A percentile compares a stretch with the other conserved stretches of the same genome.
Conservation (phyloP, 164 flowering plant genomes). For the Warburgia ugandensis region DNA sequence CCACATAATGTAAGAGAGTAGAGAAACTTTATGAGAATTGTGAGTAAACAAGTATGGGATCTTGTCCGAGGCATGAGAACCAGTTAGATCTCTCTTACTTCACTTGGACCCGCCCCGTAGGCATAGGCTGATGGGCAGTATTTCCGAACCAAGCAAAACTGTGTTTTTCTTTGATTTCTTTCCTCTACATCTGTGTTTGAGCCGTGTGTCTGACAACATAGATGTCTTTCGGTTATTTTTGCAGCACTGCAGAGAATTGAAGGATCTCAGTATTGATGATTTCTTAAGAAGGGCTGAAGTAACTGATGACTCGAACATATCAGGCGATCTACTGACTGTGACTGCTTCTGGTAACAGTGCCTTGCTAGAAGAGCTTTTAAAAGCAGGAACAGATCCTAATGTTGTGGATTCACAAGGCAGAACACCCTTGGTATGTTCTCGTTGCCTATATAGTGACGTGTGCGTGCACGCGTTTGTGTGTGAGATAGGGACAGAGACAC, state of each 20-base stretch:
- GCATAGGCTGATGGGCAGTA: too few species aligned
- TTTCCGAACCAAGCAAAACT: too few species aligned
- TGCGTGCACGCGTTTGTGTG: neutral
- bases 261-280: conserved; percentile 44
- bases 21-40: too few species aligned
- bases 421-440: conserved; percentile 64
- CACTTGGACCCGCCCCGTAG: too few species aligned
- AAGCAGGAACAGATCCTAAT: conserved; percentile 65
- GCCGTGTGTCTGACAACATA: neutral
- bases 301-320: conserved; percentile 38
- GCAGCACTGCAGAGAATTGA: conserved; percentile 61
- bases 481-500: neutral
- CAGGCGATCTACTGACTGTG: conserved; percentile 40
- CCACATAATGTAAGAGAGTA: too few species aligned
- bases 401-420: conserved; percentile 62
- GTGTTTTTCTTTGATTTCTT: neutral
- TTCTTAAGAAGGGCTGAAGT: conserved; percentile 31
- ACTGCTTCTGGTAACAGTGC: conserved; percentile 66
- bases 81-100: too few species aligned
- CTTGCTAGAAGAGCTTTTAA: conserved; percentile 76
- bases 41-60: too few species aligned
- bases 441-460: neutral
- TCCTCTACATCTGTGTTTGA: neutral
- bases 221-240: conserved; percentile 1
- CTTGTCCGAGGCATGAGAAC: too few species aligned